These are phyloP conservation scores for Diutina sp. DNA, from an alignment of 1,139 yeast species.

Conservation along the genomic window DNA sequence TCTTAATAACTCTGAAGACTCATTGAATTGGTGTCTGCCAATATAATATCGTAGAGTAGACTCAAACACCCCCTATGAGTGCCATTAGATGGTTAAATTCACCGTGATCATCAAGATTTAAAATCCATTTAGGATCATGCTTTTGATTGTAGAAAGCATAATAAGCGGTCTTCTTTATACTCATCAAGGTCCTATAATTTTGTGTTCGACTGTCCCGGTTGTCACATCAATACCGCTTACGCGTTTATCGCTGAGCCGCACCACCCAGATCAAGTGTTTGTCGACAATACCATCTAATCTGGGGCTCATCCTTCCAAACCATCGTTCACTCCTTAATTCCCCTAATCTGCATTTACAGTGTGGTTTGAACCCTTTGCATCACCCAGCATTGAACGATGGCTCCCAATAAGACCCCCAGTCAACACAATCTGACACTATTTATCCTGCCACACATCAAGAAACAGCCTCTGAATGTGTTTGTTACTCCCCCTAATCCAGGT, in stretches of 20 bases:
- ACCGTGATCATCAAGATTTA: no score
- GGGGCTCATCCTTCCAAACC: neutral
- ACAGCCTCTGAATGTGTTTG: conserved; percentile 34
- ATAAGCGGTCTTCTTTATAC: no score
- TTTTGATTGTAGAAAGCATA: no score
- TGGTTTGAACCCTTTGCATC: neutral
- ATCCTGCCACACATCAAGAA: conserved; percentile 46
- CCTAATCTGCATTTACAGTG: neutral
- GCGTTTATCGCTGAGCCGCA: neutral
- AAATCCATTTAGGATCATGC: no score
- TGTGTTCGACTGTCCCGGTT: neutral
- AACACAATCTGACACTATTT: conserved; percentile 49
- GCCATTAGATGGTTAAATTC: no score
- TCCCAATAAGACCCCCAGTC: conserved; percentile 15
- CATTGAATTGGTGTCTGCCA: no score
- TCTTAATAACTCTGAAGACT: no score
- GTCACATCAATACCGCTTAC: neutral
- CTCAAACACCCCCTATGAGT: no score
- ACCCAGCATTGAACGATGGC: neutral
- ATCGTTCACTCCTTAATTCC: no score
- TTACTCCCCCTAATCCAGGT: conserved; percentile 42
- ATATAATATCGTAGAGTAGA: no score
- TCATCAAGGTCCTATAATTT: no score
- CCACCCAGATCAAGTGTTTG: neutral
- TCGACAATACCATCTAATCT: neutral